Conservation (phyloP, 495 filamentous ascomycete genomes). For the Penicillium argentinense region DNA sequence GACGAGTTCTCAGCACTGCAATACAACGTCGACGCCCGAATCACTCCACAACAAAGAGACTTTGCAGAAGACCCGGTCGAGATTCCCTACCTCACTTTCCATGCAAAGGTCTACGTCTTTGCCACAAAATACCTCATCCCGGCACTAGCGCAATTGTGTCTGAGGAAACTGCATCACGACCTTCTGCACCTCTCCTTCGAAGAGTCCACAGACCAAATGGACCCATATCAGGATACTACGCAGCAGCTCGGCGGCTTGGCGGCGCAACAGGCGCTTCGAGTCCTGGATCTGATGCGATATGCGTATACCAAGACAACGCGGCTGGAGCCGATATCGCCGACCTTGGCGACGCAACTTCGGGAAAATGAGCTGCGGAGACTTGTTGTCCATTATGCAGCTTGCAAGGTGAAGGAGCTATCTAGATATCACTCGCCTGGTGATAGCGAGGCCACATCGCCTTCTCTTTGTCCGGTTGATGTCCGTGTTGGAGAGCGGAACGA, state of each 20-base stretch:
- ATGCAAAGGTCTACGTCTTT: conserved; percentile 50
- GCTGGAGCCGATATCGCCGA: conserved; percentile 43
- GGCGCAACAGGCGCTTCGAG: conserved; percentile 32
- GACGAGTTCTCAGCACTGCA: conserved; percentile 40
- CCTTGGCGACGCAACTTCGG: conserved; percentile 45
- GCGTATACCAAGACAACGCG: conserved; percentile 44
- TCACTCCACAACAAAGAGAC: neutral
- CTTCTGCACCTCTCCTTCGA: conserved; percentile 34
- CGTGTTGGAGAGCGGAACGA: conserved; percentile 17
- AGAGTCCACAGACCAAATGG: conserved; percentile 9
- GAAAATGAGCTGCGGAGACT: conserved; percentile 47
- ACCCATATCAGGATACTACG: conserved; percentile 13
- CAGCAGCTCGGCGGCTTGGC: conserved; percentile 20
- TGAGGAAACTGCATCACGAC: conserved; percentile 42
- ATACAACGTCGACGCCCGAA: conserved; percentile 30
- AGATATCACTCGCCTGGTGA: conserved; percentile 36
- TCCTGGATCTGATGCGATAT: conserved; percentile 44
- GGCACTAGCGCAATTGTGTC: conserved; percentile 44
- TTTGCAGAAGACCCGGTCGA: conserved; percentile 10
- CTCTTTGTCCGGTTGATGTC: conserved; percentile 17
- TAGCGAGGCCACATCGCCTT: conserved; percentile 25
- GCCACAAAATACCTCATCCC: conserved; percentile 46
- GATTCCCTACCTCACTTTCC: conserved; percentile 45
- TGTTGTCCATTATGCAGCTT: conserved; percentile 46
- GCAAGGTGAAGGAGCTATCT: conserved; percentile 44